phyloP scores from a whole-genome alignment of 768 basidiomycete genomes.

The Clavulina sp. region DNA sequence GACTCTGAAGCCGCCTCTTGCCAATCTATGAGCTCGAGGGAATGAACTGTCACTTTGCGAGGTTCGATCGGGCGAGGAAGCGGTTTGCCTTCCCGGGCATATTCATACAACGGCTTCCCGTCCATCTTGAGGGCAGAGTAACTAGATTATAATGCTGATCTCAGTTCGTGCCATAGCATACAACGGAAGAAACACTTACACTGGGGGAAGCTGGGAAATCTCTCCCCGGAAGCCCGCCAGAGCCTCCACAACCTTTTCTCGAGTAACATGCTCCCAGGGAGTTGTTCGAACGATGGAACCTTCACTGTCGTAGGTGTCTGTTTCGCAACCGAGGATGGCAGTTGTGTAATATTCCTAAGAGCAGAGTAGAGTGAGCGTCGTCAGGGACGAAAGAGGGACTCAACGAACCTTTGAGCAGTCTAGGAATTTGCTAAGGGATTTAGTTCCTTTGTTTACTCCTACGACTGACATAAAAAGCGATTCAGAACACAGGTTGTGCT shows the following conservation, averaged over 20 bases:
- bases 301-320: slow-evolving; percentile 86
- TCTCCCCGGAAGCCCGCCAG: slow-evolving; percentile 67
- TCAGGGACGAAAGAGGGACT: neutral
- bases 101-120: slow-evolving; percentile 86
- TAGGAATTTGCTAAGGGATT: slow-evolving; percentile 64
- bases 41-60: slow-evolving; percentile 65
- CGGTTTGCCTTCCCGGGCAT: slow-evolving; percentile 78
- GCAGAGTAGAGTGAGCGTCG: slow-evolving; percentile 8
- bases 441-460: slow-evolving; percentile 80
- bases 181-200: slow-evolving; percentile 31
- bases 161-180: neutral
- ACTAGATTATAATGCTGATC: slow-evolving; percentile 25
- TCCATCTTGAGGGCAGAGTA: slow-evolving; percentile 99
- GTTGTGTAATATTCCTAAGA: slow-evolving; percentile 78
- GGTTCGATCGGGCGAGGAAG: slow-evolving; percentile 88
- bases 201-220: slow-evolving; percentile 80
- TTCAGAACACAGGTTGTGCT: neutral
- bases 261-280: slow-evolving; percentile 71
- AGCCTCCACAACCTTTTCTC: slow-evolving; percentile 47
- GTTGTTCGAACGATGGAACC: slow-evolving; percentile 63
- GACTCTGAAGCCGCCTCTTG: slow-evolving; percentile 23
- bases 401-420: slow-evolving; percentile 71
- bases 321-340: slow-evolving; percentile 83
- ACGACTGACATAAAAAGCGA: slow-evolving; percentile 38
- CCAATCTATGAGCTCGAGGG: slow-evolving; percentile 66